These are phyloP conservation scores for Apostasia shenzhenica DNA, from an alignment of 106 monocot species.

Conservation along the genomic window DNA sequence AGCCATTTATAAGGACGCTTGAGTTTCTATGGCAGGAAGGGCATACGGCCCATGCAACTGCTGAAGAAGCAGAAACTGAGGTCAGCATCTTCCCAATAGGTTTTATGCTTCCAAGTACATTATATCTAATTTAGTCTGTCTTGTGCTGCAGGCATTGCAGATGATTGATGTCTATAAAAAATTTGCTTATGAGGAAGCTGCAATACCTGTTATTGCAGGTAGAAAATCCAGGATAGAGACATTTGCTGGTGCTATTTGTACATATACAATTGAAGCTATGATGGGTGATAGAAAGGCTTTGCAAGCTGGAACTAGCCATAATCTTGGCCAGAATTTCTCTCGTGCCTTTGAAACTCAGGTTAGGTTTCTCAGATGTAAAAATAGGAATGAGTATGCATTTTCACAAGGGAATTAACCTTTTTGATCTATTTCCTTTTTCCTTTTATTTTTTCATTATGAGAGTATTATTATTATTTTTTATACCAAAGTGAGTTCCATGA, in stretches of 20 bases:
- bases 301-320: conserved; percentile 98
- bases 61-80: conserved; percentile 92
- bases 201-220: conserved; percentile 96
- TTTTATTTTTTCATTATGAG: too few relatives aligned
- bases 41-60: conserved; percentile 97
- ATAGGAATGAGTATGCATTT: too few relatives aligned
- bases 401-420: too few relatives aligned
- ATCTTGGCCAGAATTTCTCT: conserved; percentile 98
- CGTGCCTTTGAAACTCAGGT: conserved; percentile 98
- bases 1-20: conserved; percentile 95
- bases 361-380: neutral
- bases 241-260: conserved; percentile 89
- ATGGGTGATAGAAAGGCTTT: conserved; percentile 98
- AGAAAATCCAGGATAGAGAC: conserved; percentile 86
- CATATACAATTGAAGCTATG: conserved; percentile 99
- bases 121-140: conserved; percentile 25
- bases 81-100: conserved; percentile 18
- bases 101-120: neutral
- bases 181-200: conserved; percentile 95
- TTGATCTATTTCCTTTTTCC: too few relatives aligned
- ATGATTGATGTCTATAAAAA: conserved; percentile 96
- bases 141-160: conserved; percentile 76
- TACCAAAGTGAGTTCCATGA: too few relatives aligned
- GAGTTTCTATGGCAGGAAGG: conserved; percentile 99
- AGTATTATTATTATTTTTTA: too few relatives aligned